Conservation (phyloP, 495 filamentous ascomycete species). For the Annulohypoxylon maeteangense region DNA sequence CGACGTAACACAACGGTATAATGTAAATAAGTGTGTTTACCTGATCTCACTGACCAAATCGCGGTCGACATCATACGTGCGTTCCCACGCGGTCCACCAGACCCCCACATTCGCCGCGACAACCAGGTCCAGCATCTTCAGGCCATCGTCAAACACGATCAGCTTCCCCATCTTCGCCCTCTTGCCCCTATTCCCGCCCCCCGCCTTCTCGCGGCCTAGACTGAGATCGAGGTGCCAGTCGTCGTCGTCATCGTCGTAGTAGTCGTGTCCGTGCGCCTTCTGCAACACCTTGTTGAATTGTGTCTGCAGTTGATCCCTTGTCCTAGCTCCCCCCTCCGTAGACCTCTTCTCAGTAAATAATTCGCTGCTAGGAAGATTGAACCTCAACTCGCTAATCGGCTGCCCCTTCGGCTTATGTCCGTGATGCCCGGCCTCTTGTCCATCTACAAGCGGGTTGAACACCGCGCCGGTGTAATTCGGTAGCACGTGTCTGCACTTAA, state of each 20-base stretch:
- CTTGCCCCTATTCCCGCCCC: slow-evolving; percentile 83
- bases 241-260: slow-evolving; percentile 48
- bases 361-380: slow-evolving; percentile 75
- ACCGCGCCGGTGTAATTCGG: slow-evolving; percentile 49
- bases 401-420: slow-evolving; percentile 51
- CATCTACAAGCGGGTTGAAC: slow-evolving; percentile 56
- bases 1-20: no score
- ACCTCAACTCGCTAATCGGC: slow-evolving; percentile 84
- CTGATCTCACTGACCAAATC: not conserved
- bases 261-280: slow-evolving; percentile 45
- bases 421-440: slow-evolving; percentile 44
- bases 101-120: slow-evolving; percentile 91
- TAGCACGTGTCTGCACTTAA: slow-evolving; percentile 81
- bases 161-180: slow-evolving; percentile 93
- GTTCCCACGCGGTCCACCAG: slow-evolving; percentile 92
- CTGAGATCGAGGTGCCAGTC: slow-evolving; percentile 69
- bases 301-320: slow-evolving; percentile 49
- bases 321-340: slow-evolving; percentile 34
- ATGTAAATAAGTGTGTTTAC: not conserved
- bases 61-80: slow-evolving; percentile 44
- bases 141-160: slow-evolving; percentile 87
- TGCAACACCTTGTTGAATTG: slow-evolving; percentile 52
- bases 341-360: slow-evolving; percentile 44
- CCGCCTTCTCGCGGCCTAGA: slow-evolving; percentile 78
- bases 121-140: slow-evolving; percentile 94